Evolutionary conservation across 1,284 basidiomycete species (phyloP), one percentile per base, ranked within the genome.

Genomic region (Irpex sp.): DNA sequence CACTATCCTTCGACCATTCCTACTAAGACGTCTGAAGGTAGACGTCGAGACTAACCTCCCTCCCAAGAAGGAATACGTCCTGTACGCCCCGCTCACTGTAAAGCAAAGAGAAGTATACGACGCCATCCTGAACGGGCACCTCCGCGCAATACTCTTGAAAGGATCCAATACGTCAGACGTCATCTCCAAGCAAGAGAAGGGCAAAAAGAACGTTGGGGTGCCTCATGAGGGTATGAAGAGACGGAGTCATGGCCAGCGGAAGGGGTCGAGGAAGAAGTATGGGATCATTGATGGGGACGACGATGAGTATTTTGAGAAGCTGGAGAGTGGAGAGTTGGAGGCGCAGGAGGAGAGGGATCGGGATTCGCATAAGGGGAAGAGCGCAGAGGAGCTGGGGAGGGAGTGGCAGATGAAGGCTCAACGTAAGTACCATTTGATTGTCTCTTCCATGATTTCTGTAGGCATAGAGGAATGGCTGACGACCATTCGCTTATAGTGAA

Each of bases 31-130:
- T 18, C 81, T 98, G 64, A 98, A 98, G 74, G 86, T 80, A 19
- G 96, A 99, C 65, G 96, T 98, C 8, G 93, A 95, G 71, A 83
- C 85, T 59, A 82, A 85, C 58, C 79, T 98, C 8, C 90, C 89
- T 0, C 90, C 90, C 1, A 98, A 98, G 80, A 98, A 96, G 75
- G 96, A 98, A 76, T 98, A 98, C 67, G 85, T 97, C 4, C 81
- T 98, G 0, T 97, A 96, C 66, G 94, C 95, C 0, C 95, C 94
- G 0, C 78, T 98, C 5, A 96, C 88, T 52, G 78, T 85, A 53
- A 80, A 82, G 52, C 96, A 98, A 69, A 87, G 89, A 59, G 85
- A 92, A 61, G 78, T 96, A 14, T 98, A 97, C 70, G 88, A 96
- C 63, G 85, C 85, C 6, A 85, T 94, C 33, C 76, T 94, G 8